Percentiles rank a stretch among this genome's conserved stretches.
Conservation (phyloP, 2,329 filamentous ascomycete genomes). For the Fusarium torulosum region DNA sequence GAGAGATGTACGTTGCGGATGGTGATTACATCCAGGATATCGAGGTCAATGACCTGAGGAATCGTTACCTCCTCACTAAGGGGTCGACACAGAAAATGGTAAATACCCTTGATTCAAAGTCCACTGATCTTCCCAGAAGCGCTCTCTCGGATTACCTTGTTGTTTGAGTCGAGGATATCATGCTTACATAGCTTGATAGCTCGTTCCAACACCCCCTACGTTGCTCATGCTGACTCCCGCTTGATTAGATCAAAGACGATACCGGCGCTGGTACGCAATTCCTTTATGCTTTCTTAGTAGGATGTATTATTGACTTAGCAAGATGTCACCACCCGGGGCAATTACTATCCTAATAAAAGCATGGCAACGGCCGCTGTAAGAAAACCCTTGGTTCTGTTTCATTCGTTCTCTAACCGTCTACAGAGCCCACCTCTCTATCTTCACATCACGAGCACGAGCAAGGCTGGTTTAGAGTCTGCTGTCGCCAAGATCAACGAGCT, state of each 20-base stretch:
- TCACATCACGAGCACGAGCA: conserved; percentile 92
- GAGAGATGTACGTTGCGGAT: conserved; percentile 93
- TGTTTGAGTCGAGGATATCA: conserved; percentile 69
- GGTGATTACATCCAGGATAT: conserved; percentile 99
- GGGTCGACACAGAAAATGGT: conserved; percentile 99
- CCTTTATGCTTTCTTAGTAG: conserved; percentile 56
- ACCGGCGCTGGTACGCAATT: conserved; percentile 96
- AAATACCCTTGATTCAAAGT: conserved; percentile 73
- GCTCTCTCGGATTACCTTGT: conserved; percentile 52
- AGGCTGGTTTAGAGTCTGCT: conserved; percentile 90
- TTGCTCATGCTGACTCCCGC: conserved; percentile 95
- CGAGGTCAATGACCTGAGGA: conserved; percentile 97
- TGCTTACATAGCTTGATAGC: conserved; percentile 80
- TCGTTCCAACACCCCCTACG: conserved; percentile 72
- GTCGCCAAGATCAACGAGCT: conserved; percentile 91
- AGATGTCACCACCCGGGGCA: conserved; percentile 99
- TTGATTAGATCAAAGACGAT: conserved; percentile 99
- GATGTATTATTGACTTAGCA: conserved; percentile 68
- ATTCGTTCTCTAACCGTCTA: conserved; percentile 4
- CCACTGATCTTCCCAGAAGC: conserved; percentile 56
- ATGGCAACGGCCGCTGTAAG: conserved; percentile 94
- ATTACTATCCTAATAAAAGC: conserved; percentile 96
- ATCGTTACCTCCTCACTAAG: conserved; percentile 97
- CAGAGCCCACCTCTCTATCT: conserved; percentile 95
- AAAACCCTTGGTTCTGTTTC: conserved; percentile 33